These are phyloP conservation scores for Cucumis hystrix DNA, from an alignment of 306 rosid species.

Conservation along the genomic window DNA sequence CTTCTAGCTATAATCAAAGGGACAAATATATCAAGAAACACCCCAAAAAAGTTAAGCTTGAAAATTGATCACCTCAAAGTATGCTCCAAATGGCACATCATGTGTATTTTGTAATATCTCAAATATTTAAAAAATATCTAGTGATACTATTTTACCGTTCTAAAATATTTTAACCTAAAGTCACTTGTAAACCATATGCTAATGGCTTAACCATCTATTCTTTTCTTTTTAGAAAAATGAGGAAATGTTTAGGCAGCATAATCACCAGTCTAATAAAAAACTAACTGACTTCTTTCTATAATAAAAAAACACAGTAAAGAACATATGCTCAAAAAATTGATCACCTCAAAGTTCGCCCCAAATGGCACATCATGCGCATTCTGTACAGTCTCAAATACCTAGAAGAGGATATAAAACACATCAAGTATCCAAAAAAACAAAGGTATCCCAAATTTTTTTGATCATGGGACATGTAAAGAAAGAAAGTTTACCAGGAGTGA, in stretches of 20 bases:
- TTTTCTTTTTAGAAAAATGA: not conserved
- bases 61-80: constrained; percentile 60
- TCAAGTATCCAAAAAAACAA: not conserved
- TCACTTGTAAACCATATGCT: not conserved
- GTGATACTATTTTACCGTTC: too few species aligned
- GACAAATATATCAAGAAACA: not conserved
- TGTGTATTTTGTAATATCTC: constrained; percentile 97
- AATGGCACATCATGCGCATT: constrained; percentile 99
- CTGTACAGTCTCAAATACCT: constrained; percentile 94
- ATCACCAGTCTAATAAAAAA: not conserved
- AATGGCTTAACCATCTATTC: not conserved
- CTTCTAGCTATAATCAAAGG: not conserved
- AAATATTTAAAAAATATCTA: constrained; percentile 16
- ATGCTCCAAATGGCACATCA: constrained; percentile 93
- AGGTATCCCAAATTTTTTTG: not conserved
- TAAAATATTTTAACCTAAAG: not conserved
- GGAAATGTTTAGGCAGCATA: not conserved
- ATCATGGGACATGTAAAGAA: not conserved
- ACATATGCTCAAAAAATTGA: constrained; percentile 9
- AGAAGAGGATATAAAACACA: constrained; percentile 11
- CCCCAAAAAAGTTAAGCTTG: constrained; percentile 1
- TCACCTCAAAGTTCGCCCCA: constrained; percentile 90
- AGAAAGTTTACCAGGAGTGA: not conserved
- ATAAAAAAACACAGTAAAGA: not conserved
- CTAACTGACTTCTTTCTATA: not conserved